Percentiles rank a stretch among this genome's conserved stretches.
Conservation (phyloP, 2,329 filamentous ascomycete species). For the Xylaria multiplex region DNA sequence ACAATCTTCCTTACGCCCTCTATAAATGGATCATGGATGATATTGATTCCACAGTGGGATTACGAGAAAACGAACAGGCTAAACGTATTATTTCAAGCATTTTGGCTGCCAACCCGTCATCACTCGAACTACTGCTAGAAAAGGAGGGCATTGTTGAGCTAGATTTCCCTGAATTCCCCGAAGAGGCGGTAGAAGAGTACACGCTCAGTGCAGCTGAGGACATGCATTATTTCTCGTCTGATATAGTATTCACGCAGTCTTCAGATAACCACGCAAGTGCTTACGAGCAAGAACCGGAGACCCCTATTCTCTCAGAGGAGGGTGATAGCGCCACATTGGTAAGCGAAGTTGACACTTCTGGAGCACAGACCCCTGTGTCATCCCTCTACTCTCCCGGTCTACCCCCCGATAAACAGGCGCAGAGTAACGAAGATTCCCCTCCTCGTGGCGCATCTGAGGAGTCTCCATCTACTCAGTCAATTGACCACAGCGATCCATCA, state of each 20-base stretch:
- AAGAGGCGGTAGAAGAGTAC: neutral
- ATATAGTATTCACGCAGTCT: neutral
- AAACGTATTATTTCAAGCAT: slow-evolving; percentile 15
- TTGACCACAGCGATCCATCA: neutral
- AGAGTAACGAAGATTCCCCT: neutral
- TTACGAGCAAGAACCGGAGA: slow-evolving; percentile 1
- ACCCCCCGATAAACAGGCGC: neutral
- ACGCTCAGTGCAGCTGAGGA: neutral
- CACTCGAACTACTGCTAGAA: slow-evolving; percentile 12
- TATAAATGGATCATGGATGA: slow-evolving; percentile 22
- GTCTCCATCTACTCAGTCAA: neutral
- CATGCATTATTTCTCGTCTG: neutral
- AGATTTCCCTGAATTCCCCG: slow-evolving; percentile 2
- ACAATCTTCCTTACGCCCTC: slow-evolving; percentile 13
- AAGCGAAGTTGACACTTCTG: slow-evolving; percentile 1
- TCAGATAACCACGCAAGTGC: neutral
- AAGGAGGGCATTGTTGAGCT: slow-evolving; percentile 19
- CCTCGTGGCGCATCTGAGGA: neutral
- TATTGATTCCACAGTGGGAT: neutral
- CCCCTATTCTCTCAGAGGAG: slow-evolving; percentile 5
- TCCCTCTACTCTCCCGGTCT: slow-evolving; percentile 12
- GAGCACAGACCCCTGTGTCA: neutral
- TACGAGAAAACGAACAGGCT: slow-evolving; percentile 12
- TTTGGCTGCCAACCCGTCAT: slow-evolving; percentile 12
- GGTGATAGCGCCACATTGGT: slow-evolving; percentile 6